Percentiles rank a stretch among this genome's conserved stretches.
These are phyloP conservation scores for Wickerhamomyces sp. DNA, from an alignment of 1,139 yeast species.

Conservation along the genomic window DNA sequence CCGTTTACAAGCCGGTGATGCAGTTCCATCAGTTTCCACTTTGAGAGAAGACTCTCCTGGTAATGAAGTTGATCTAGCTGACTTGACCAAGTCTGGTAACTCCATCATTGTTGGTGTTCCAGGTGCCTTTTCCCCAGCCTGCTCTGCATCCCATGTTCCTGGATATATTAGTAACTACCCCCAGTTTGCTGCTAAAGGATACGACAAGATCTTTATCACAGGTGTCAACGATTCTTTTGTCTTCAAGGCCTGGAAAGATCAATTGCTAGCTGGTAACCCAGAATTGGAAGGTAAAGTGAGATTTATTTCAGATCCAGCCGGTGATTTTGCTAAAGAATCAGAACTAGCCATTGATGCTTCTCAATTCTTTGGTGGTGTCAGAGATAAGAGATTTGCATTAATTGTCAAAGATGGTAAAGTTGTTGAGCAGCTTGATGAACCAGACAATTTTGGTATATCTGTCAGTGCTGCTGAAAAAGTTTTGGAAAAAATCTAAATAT, in stretches of 20 bases:
- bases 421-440: slow-evolving; percentile 64
- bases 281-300: slow-evolving; percentile 32
- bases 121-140: slow-evolving; percentile 88
- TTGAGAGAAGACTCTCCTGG: slow-evolving; percentile 69
- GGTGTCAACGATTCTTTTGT: slow-evolving; percentile 88
- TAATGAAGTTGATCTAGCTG: slow-evolving; percentile 54
- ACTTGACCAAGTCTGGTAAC: slow-evolving; percentile 44
- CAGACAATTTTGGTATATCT: slow-evolving; percentile 70
- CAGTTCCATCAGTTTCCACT: slow-evolving; percentile 49
- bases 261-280: slow-evolving; percentile 10
- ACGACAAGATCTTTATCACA: slow-evolving; percentile 53
- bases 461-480: slow-evolving; percentile 33
- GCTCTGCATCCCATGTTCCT: slow-evolving; percentile 75
- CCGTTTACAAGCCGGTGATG: slow-evolving; percentile 45
- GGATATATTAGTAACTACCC: slow-evolving; percentile 55
- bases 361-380: slow-evolving; percentile 64
- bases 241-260: slow-evolving; percentile 69
- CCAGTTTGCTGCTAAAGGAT: slow-evolving; percentile 62
- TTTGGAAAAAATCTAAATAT: slow-evolving; percentile 4
- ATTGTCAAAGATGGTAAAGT: slow-evolving; percentile 73
- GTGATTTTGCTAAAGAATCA: slow-evolving; percentile 60
- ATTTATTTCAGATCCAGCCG: slow-evolving; percentile 75
- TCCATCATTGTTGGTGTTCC: slow-evolving; percentile 77
- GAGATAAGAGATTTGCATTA: slow-evolving; percentile 76
- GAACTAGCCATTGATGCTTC: slow-evolving; percentile 71